These are phyloP conservation scores for Allium fistulosum DNA, from an alignment of 106 monocot genomes.

Conservation along the genomic window DNA sequence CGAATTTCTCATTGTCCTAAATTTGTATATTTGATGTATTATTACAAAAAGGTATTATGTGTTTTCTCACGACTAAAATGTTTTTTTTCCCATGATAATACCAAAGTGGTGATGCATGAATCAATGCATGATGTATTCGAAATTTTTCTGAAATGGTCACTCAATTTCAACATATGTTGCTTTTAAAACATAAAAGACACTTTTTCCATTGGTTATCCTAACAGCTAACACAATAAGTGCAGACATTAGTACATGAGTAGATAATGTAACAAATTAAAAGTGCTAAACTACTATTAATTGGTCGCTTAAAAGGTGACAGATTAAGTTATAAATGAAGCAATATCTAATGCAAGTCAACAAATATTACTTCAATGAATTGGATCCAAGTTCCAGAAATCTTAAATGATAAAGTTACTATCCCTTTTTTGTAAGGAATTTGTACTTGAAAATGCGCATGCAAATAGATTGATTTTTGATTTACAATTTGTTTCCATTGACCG, in stretches of 20 bases:
- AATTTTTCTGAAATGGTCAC: neutral
- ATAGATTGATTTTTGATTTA: neutral
- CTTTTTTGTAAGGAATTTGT: neutral
- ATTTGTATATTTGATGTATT: slow-evolving; percentile 4
- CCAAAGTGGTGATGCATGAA: neutral
- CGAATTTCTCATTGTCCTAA: neutral
- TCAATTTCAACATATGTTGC: neutral
- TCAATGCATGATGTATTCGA: neutral
- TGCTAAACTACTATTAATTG: neutral
- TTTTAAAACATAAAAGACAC: neutral
- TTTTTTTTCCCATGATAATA: neutral
- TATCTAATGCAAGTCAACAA: neutral
- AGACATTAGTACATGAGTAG: neutral
- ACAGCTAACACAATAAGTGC: too few species aligned
- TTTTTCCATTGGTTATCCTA: neutral
- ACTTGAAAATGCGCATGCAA: neutral
- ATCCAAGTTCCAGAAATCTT: neutral
- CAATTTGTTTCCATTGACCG: neutral
- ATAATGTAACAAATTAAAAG: slow-evolving; percentile 1
- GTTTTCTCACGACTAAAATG: neutral
- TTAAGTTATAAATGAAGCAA: neutral
- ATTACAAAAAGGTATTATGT: neutral
- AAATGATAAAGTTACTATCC: too few species aligned
- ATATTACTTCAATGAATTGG: neutral
- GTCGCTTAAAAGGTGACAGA: neutral